Conservation (phyloP, 768 basidiomycete genomes). For the Auricularia sp. region DNA sequence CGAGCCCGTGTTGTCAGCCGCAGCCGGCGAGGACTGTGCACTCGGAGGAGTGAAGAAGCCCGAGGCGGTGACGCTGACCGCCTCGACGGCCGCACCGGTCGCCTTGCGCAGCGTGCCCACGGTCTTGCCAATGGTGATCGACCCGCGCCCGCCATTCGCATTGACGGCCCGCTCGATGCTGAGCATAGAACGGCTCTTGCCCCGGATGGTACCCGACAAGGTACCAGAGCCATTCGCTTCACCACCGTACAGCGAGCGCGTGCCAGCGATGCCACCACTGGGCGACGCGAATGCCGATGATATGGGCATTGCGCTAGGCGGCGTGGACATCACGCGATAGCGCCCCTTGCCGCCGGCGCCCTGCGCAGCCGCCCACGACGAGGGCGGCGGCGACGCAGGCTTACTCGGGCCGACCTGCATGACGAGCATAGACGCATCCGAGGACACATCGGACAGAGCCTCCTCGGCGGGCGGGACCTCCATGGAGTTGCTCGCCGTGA, state of each 20-base stretch:
- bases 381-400: constrained; percentile 13
- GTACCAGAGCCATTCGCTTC: constrained; percentile 21
- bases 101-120: constrained; percentile 50
- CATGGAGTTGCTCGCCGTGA: neutral
- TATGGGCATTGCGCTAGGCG: constrained; percentile 4
- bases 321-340: constrained; percentile 1
- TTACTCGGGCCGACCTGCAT: constrained; percentile 3
- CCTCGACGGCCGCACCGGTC: constrained; percentile 65
- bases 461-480: neutral
- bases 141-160: constrained; percentile 13
- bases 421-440: neutral
- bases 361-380: constrained; percentile 42
- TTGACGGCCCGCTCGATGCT: constrained; percentile 45
- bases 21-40: neutral
- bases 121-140: constrained; percentile 17
- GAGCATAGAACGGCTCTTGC: constrained; percentile 46
- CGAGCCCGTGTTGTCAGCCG: neutral
- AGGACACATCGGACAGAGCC: neutral
- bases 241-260: constrained; percentile 22
- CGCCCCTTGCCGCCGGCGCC: constrained; percentile 40
- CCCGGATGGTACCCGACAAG: constrained; percentile 25
- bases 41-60: constrained; percentile 65
- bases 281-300: neutral
- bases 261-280: constrained; percentile 16
- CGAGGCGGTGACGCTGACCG: constrained; percentile 61